These are phyloP conservation scores for Kodamaea neixiangensis DNA, from an alignment of 805 yeast species.

Conservation along the genomic window DNA sequence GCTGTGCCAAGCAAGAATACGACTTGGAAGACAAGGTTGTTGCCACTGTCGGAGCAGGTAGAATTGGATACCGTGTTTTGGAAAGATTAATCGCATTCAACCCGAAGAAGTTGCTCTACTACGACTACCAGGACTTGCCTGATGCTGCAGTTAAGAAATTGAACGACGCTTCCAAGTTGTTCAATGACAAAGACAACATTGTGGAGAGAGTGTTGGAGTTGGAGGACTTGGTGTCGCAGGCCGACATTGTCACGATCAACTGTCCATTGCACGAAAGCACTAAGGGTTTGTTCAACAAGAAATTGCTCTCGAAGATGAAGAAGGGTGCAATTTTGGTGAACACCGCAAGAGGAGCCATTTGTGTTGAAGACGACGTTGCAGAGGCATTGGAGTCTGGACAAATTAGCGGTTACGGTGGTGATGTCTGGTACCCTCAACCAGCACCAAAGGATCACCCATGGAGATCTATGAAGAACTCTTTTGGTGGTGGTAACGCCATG, in stretches of 20 bases:
- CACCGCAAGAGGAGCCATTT: constrained; percentile 60
- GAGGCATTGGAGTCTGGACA: constrained; percentile 71
- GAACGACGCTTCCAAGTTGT: constrained; percentile 35
- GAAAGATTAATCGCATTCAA: constrained; percentile 72
- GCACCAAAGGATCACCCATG: constrained; percentile 78
- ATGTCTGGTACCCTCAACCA: constrained; percentile 83
- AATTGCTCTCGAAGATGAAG: constrained; percentile 51
- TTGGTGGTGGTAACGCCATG: constrained; percentile 81
- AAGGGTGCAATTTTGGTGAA: constrained; percentile 18
- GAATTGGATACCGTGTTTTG: constrained; percentile 76
- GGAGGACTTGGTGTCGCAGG: constrained; percentile 64
- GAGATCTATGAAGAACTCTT: constrained; percentile 65
- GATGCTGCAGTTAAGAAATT: constrained; percentile 46
- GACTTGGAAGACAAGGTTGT: constrained; percentile 76
- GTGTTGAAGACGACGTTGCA: constrained; percentile 71
- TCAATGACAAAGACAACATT: constrained; percentile 55
- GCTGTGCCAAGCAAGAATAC: constrained; percentile 66
- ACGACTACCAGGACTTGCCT: constrained; percentile 71
- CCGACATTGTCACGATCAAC: constrained; percentile 76
- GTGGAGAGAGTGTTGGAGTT: constrained; percentile 59
- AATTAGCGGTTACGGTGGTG: constrained; percentile 80
- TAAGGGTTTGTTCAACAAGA: constrained; percentile 65
- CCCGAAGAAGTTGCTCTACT: constrained; percentile 72
- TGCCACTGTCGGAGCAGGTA: constrained; percentile 81
- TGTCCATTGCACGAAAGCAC: constrained; percentile 76